Base-by-base conservation (phyloP, 2,329 filamentous ascomycete species). In the Xylariaceae sp. region DNA sequence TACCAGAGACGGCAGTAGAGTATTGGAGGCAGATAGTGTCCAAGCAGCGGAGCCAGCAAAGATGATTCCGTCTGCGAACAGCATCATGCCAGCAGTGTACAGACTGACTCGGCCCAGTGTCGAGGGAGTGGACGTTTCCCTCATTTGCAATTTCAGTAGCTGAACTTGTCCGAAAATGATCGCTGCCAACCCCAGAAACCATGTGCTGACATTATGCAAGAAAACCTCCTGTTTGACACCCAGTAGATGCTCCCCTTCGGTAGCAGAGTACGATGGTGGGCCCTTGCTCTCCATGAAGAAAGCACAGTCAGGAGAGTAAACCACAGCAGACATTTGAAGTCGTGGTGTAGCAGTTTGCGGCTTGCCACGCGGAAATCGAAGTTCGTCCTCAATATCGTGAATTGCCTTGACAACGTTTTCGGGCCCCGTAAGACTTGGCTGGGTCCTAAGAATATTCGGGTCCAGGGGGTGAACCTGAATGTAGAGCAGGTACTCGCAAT, bases 401-500 rank as follows among this genome's bases (percentile, higher is more conserved):
- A 85, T 74, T 33, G 77, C 61, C 41, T 69, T 67, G 42, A 63
- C 59, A 45, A 70, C 63, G 39, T 66, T 66, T 42, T 68, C 61
- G 2, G 67, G 62, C 49, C 60, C 58, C 36, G 60, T 68, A 45
- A 62, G 43, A 54, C 63, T 50, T 58, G 65, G 50, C 57, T 65
- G 51, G 18, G 68, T 61, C 46, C 66, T 61, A 18, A 73, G 54
- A 17, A 66, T 62, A 9, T 66, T 60, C 11, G 67, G 66, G 42
- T 75, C 68, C 3, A 78, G 68, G 1, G 82, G 81, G 54, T 87
- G 78, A 38, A 92, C 77, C 65, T 97, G 94, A 30, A 92, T 74
- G 67, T 91, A 97, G 47, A 95, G 73, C 44, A 99, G 73, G 62
- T 90, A 90, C 68, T 99, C 94, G 75, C 94, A 99, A 59, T 89